These are phyloP conservation scores for Hemisphaericaspora xylofermentans DNA, from an alignment of 1,139 yeast species.

Conservation along the genomic window DNA sequence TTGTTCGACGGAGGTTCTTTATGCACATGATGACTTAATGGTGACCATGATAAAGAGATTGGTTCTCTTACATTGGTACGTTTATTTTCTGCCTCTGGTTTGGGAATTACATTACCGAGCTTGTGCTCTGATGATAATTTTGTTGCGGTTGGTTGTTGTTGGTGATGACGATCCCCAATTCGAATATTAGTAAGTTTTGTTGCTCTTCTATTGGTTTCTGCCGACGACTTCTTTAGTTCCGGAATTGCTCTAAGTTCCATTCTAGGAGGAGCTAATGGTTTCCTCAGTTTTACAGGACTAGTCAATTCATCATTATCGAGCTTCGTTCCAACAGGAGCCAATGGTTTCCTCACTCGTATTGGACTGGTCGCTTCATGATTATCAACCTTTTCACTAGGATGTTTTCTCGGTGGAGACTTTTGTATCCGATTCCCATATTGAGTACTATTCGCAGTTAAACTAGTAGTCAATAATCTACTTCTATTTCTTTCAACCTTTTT, in stretches of 20 bases:
- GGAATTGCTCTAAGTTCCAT: conserved; percentile 21
- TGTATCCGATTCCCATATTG: neutral
- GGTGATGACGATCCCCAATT: neutral
- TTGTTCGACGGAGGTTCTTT: neutral
- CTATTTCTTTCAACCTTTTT: conserved; percentile 22
- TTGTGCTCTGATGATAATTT: neutral
- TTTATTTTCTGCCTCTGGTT: neutral
- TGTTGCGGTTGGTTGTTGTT: neutral
- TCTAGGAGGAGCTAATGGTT: conserved; percentile 6
- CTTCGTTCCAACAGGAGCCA: too few relatives aligned
- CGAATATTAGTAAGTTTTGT: conserved; percentile 7
- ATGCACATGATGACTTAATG: neutral
- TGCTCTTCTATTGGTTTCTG: conserved; percentile 18
- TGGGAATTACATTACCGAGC: neutral
- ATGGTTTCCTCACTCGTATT: too few relatives aligned
- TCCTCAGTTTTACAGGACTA: too few relatives aligned
- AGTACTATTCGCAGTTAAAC: conserved; percentile 22
- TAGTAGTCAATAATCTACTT: conserved; percentile 38
- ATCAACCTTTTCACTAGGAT: neutral
- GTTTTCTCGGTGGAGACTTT: conserved; percentile 5
- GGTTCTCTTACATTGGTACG: neutral
- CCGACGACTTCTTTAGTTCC: conserved; percentile 30
- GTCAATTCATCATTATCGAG: too few relatives aligned
- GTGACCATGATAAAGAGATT: neutral
- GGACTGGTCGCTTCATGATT: conserved; percentile 2